Evolutionary conservation across 2,329 filamentous ascomycete species (phyloP).

Genomic region (Nemania bipapillata): DNA sequence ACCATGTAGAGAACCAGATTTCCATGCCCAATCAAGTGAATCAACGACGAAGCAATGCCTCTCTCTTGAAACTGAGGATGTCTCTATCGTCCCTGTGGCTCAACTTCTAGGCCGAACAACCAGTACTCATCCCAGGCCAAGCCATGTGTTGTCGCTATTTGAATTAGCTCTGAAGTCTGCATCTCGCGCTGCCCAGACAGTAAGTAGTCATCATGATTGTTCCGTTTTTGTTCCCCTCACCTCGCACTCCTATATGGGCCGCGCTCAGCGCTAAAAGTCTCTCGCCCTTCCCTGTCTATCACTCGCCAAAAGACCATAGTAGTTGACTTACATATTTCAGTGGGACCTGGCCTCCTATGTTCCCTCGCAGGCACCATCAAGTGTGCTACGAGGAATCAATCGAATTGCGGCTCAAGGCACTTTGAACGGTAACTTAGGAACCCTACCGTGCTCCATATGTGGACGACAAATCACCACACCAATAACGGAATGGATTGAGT

Average conservation of each 20-base stretch:
- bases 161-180: conserved; percentile 63
- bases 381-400: conserved; percentile 56
- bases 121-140: conserved; percentile 35
- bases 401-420: conserved; percentile 57
- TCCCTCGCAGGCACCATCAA: conserved; percentile 54
- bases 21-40: not conserved
- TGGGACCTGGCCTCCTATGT: conserved; percentile 58
- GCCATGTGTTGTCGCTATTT: conserved; percentile 61
- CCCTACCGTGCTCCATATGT: conserved; percentile 65
- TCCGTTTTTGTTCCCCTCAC: not conserved
- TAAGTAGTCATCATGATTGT: conserved; percentile 7
- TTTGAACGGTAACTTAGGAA: conserved; percentile 55
- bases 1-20: conserved; percentile 26
- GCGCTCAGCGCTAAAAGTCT: not conserved
- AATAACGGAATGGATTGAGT: conserved; percentile 70
- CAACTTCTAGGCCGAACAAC: conserved; percentile 27
- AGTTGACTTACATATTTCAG: conserved; percentile 16
- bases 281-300: not conserved
- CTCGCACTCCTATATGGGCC: not conserved
- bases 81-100: conserved; percentile 35
- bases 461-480: conserved; percentile 61
- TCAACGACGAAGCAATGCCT: conserved; percentile 7
- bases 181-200: conserved; percentile 56
- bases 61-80: conserved; percentile 44
- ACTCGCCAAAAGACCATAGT: not conserved